phyloP scores from a whole-genome alignment of 2,329 filamentous ascomycete species.

The Exophiala phaeomuriformis region DNA sequence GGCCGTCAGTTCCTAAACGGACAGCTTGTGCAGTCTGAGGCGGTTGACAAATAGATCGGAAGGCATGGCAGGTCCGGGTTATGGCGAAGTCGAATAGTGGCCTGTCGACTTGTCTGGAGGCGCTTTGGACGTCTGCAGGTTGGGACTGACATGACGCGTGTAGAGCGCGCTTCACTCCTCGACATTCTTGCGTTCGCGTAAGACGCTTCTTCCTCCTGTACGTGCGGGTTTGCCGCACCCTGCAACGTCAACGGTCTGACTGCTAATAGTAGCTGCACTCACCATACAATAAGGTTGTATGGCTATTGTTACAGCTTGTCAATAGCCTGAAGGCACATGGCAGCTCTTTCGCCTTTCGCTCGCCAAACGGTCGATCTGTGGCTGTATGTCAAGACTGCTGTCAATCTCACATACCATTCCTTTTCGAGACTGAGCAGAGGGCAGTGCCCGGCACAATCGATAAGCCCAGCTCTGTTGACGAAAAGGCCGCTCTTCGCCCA shows the following conservation, averaged over 20 bases:
- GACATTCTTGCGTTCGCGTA: not conserved
- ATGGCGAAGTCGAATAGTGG: not conserved
- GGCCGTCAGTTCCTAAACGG: no score
- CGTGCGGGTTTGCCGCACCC: no score
- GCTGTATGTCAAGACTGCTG: not conserved
- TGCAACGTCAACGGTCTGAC: no score
- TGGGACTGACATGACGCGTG: not conserved
- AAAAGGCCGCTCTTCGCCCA: not conserved
- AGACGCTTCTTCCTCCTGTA: no score
- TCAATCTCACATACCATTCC: slow-evolving; percentile 1
- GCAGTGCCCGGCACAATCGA: slow-evolving; percentile 1
- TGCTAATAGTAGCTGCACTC: no score
- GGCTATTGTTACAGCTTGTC: no score
- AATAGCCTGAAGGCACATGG: not conserved
- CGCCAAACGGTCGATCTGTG: not conserved
- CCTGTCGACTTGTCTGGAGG: not conserved
- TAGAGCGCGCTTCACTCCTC: not conserved
- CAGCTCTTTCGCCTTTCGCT: not conserved
- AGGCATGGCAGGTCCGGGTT: not conserved
- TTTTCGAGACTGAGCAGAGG: not conserved
- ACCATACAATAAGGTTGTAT: no score
- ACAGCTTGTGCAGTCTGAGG: no score
- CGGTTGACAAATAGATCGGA: no score
- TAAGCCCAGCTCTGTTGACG: not conserved
- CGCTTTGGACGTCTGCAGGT: not conserved